Evolutionary conservation across 2,329 filamentous ascomycete species (phyloP), one percentile per base, ranked within the genome.

Genomic region (Beauveria sp.): DNA sequence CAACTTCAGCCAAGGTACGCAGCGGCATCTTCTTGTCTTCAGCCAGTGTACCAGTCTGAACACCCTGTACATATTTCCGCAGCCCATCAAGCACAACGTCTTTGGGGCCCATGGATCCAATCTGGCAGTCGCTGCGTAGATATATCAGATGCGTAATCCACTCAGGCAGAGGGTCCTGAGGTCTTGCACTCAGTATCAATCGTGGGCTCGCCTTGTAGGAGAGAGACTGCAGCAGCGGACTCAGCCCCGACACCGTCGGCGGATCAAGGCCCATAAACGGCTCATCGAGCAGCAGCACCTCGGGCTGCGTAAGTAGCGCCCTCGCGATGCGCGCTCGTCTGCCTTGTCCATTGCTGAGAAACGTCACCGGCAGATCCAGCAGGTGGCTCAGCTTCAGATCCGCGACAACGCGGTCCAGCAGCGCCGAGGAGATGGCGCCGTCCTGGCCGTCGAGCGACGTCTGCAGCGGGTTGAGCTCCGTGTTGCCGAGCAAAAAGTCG

Each of bases 241-340:
- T 93, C 66, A 97, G 76, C 1, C 83, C 83, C 14, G 82, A 79
- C 14, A 90, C 83, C 0, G 92, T 96, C 6, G 87, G 87, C 16
- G 93, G 94, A 72, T 97, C 94, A 18, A 99, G 79, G 0, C 94
- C 93, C 90, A 97, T 96, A 70, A 97, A 97, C 1, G 94, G 93
- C 68, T 96, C 93, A 74, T 99, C 94, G 2, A 96, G 79, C 57
- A 97, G 79, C 63, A 99, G 71, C 12, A 96, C 81, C 72, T 96
- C 89, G 0, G 94, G 94, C 57, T 82, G 82, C 7, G 80, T 85
- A 62, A 97, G 79, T 55, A 99, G 75, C 0, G 92, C 92, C 67
- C 91, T 90, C 2, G 92, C 94, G 66, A 99, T 96, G 64, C 91
- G 85, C 8, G 93, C 90, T 59, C 94, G 80, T 64, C 93, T 81